phyloP scores from a whole-genome alignment of 805 yeast genomes.

The Saccharomycopsis capsularis region DNA sequence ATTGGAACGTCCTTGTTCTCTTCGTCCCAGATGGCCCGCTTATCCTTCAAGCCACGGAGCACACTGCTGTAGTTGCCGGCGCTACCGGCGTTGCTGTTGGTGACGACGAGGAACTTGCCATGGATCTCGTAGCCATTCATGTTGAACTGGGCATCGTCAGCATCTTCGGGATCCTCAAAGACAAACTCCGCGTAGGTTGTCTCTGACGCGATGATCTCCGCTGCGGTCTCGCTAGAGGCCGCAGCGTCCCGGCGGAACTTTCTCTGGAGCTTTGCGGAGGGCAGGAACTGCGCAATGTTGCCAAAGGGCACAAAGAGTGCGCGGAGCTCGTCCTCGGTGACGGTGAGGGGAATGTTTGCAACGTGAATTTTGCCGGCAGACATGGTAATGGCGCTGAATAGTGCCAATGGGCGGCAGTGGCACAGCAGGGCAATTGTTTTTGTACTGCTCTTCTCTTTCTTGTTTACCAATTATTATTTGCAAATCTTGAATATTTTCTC shows the following conservation, averaged over 20 bases:
- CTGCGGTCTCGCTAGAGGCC: background rate
- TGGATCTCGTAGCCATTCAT: constrained; percentile 18
- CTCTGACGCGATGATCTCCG: background rate
- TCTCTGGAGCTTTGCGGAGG: constrained; percentile 2
- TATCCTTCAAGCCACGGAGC: background rate
- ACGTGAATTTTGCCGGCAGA: background rate
- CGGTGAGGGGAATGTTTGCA: constrained; percentile 13
- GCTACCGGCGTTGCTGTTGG: background rate
- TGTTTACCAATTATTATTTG: too few relatives aligned
- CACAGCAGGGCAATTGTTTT: too few relatives aligned
- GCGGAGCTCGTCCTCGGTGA: constrained; percentile 6
- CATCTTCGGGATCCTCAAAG: constrained; percentile 12
- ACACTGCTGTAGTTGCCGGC: background rate
- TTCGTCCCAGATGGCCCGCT: constrained; percentile 14
- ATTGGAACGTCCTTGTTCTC: constrained; percentile 3
- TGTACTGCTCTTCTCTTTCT: too few relatives aligned
- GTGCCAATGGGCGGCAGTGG: too few relatives aligned
- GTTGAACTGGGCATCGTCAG: constrained; percentile 7
- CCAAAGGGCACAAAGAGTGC: constrained; percentile 19
- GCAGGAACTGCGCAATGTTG: constrained; percentile 2
- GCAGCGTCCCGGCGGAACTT: background rate
- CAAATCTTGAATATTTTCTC: too few relatives aligned
- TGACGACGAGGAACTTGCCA: constrained; percentile 13
- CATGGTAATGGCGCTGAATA: too few relatives aligned
- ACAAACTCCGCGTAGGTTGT: constrained; percentile 5